These are phyloP conservation scores for Blastomyces silverae DNA, from an alignment of 2,329 filamentous ascomycete species.

Conservation along the genomic window DNA sequence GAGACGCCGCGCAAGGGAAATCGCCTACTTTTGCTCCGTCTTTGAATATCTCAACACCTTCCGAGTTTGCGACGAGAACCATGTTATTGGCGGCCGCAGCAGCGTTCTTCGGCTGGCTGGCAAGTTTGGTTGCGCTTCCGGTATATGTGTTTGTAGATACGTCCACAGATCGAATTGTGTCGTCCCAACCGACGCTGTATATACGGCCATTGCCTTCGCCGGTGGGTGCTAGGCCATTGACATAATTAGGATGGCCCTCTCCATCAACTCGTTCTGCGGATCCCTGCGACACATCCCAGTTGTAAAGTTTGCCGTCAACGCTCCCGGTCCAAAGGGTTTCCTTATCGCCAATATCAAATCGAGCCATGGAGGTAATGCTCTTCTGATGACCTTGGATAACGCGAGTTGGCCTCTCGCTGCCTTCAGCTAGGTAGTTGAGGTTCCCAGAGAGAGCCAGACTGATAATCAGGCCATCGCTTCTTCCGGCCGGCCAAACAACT, in stretches of 20 bases:
- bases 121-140: slow-evolving; percentile 59
- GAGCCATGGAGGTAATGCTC: slow-evolving; percentile 70
- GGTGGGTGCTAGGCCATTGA: slow-evolving; percentile 63
- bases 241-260: slow-evolving; percentile 75
- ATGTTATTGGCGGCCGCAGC: slow-evolving; percentile 47
- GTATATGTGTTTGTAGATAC: slow-evolving; percentile 67
- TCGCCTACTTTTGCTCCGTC: slow-evolving; percentile 55
- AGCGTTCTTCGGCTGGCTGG: slow-evolving; percentile 73
- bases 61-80: slow-evolving; percentile 54
- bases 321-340: slow-evolving; percentile 79
- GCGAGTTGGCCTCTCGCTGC: slow-evolving; percentile 60
- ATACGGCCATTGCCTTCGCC: slow-evolving; percentile 51
- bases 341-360: slow-evolving; percentile 44
- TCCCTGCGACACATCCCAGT: slow-evolving; percentile 71
- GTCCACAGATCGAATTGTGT: slow-evolving; percentile 75
- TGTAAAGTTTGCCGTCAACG: slow-evolving; percentile 79
- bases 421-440: slow-evolving; percentile 77
- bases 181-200: slow-evolving; percentile 93
- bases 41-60: slow-evolving; percentile 54
- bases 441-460: slow-evolving; percentile 83
- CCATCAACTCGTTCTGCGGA: slow-evolving; percentile 67
- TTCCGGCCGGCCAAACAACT: slow-evolving; percentile 77
- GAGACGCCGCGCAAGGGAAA: slow-evolving; percentile 55
- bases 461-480: slow-evolving; percentile 80
- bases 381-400: slow-evolving; percentile 85